Conservation (phyloP, 345 rosid species). For the Lagerstroemia speciosa region DNA sequence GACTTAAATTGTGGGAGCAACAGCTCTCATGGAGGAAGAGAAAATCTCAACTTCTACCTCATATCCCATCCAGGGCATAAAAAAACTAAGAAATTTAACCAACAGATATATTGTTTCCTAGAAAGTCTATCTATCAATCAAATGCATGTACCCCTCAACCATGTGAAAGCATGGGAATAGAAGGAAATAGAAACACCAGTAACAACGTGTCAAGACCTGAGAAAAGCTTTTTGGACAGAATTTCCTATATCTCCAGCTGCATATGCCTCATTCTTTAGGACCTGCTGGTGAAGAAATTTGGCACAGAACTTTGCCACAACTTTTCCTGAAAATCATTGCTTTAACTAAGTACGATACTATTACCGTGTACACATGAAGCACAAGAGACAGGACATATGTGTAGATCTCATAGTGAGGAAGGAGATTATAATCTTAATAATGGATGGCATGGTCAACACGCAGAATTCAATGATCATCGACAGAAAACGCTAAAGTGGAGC, state of each 20-base stretch:
- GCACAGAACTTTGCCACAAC: conserved; percentile 93
- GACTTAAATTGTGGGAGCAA: background rate
- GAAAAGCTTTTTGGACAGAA: conserved; percentile 66
- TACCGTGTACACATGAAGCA: background rate
- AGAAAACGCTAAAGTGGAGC: background rate
- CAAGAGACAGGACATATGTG: background rate
- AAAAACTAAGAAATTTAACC: background rate
- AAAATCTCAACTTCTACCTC: background rate
- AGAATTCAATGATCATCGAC: background rate
- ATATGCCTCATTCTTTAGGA: conserved; percentile 58
- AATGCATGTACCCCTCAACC: background rate
- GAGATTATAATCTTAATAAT: background rate
- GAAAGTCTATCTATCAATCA: background rate
- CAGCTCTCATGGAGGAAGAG: background rate
- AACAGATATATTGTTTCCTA: background rate
- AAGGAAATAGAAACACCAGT: background rate
- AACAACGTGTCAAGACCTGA: conserved; percentile 41
- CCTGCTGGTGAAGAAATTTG: conserved; percentile 82
- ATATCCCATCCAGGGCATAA: background rate
- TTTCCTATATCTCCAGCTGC: conserved; percentile 63
- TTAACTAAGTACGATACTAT: background rate
- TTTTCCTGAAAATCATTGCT: conserved; percentile 49
- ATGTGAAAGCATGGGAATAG: background rate
- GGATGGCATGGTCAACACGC: background rate
- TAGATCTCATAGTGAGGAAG: background rate